These are phyloP conservation scores for Bolboschoenoplectus hybrid DNA, from an alignment of 202 grass and related monocot genomes.

Conservation along the genomic window DNA sequence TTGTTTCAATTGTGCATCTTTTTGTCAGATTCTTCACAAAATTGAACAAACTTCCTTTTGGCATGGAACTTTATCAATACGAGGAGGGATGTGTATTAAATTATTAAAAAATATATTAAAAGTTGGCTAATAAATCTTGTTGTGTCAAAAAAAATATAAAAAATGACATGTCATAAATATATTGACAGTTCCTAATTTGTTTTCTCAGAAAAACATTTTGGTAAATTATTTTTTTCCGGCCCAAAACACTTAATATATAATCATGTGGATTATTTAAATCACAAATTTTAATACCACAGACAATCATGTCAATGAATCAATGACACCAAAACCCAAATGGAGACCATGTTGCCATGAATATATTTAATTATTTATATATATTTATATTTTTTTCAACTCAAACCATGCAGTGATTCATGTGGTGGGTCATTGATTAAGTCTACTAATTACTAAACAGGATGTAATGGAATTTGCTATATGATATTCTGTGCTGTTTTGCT, in stretches of 20 bases:
- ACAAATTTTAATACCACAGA: not conserved
- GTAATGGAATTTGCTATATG: not conserved
- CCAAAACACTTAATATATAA: not conserved
- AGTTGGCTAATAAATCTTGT: not conserved
- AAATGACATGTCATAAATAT: not conserved
- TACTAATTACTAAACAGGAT: too few species aligned
- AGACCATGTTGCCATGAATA: not conserved
- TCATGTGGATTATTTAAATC: not conserved
- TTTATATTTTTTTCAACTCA: not conserved
- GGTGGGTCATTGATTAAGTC: not conserved
- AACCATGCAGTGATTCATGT: constrained; percentile 15
- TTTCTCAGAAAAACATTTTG: not conserved
- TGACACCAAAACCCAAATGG: not conserved
- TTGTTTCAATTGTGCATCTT: constrained; percentile 15
- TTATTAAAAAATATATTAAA: not conserved
- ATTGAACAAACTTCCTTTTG: not conserved
- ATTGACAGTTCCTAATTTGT: not conserved
- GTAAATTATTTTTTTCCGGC: not conserved
- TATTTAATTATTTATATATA: too few species aligned
- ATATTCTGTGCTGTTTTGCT: not conserved
- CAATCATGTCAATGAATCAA: not conserved
- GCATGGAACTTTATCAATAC: not conserved
- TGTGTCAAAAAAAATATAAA: not conserved
- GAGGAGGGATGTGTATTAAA: not conserved
- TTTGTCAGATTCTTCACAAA: constrained; percentile 12